Base-by-base conservation (phyloP, 352 stramenopile genomes). In the Phytophthora fragariae region DNA sequence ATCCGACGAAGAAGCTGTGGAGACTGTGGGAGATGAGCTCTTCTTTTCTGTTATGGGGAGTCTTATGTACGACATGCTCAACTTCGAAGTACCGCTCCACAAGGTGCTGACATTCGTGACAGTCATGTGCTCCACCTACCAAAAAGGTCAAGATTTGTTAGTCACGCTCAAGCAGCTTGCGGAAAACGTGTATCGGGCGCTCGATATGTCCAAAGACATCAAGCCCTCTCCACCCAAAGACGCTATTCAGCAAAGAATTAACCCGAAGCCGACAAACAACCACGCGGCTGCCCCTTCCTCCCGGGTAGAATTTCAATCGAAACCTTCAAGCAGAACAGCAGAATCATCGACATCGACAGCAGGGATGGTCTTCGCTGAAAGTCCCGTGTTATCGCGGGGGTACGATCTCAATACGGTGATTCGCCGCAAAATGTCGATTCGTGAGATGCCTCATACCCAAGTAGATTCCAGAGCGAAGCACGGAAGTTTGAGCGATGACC, bases 31-130 rank as follows among this genome's bases (percentile, higher is more conserved):
- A 1, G 88, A 95, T 47, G 87, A 96, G 47, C 57, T 92, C 9
- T 94, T 96, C 63, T 96, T 96, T 71, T 94, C 89, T 0, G 75
- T 94, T 8, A 92, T 93, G 57, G 89, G 89, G 1, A 93, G 84
- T 57, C 74, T 96, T 12, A 83, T 94, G 54, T 96, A 94, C 76
- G 88, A 94, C 62, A 96, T 96, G 89, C 84, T 96, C 12, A 94
- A 83, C 10, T 85, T 96, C 33, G 86, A 96, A 55, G 84, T 93
- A 11, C 82, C 87, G 4, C 75, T 94, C 0, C 72, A 76, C 5
- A 92, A 96, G 31, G 85, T 94, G 11, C 76, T 93, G 35, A 90
- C 86, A 1, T 96, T 96, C 62, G 87, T 96, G 19, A 72, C 75
- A 6, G 89, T 92, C 49, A 96, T 96, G 89, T 92, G 87, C 47